Base-by-base conservation (phyloP, 2,329 filamentous ascomycete species). In the Gaeumannomyces sp. region DNA sequence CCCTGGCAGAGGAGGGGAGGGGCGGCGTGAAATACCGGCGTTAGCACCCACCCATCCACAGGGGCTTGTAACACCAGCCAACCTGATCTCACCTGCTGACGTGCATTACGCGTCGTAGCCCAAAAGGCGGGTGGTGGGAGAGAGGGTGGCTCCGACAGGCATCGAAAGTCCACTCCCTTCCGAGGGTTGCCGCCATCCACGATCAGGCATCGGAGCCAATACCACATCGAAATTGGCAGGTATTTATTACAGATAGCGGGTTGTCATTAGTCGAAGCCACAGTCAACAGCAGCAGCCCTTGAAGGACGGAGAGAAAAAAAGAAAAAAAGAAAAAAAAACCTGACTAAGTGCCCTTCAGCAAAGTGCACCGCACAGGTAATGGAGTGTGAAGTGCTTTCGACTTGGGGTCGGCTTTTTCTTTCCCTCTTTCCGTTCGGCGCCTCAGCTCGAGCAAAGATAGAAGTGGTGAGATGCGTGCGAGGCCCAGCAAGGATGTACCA, bases 381-480 rank as follows among this genome's bases (percentile, higher is more conserved):
- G 38, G 19, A 3, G 38, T 45, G 19, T 8, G 10, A 13, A 29
- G 19, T 22, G 59, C 31, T 28, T 38, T 16, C 53, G 19, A 53
- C 58, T 59, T 38, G 33, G 38, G 38, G 50, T 59, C 58, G 57
- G 13, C 28, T 57, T 33, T 45, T 33, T 62, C 13, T 59, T 56
- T 53, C 57, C 16, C n/a, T 56, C 31, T 14, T n/a, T 28, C 4
- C 45, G 33, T 8, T 35, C 33, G 13, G 11, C 33, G 33, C 45
- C 22, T 25, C 19, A n/a, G 45, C 14, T 45, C 22, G 1, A 53
- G 19, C 22, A 53, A 53, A n/a, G 45, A 53, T 53, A 8, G 25
- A n/a, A 53, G 45, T 45, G 38, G 38, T 7, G 11, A 53, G 45
- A n/a, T 53, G 45, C 22, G n/a, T 25, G 22, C 8, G 45, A 53